Conservation (phyloP, 768 basidiomycete species). For the Rhodotorula diobovata region DNA sequence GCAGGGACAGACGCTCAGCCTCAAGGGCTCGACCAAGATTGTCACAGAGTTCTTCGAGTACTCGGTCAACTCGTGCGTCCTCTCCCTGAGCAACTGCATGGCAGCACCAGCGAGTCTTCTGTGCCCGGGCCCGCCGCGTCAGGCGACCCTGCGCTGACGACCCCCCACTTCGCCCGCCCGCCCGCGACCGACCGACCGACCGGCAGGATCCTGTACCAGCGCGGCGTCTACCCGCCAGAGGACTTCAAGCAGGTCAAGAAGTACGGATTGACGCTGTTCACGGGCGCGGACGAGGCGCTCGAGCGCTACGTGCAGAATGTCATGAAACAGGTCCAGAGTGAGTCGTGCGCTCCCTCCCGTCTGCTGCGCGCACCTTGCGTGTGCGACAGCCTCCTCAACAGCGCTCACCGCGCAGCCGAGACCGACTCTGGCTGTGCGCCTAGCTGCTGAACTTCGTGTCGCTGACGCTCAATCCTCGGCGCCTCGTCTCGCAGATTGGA, state of each 20-base stretch:
- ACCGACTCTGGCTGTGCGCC: too few relatives aligned
- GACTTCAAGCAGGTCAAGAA: slow-evolving; percentile 98
- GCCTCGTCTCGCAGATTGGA: slow-evolving; percentile 66
- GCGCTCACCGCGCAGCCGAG: too few relatives aligned
- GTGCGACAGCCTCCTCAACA: too few relatives aligned
- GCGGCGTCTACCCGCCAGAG: slow-evolving; percentile 93
- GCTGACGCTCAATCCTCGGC: too few relatives aligned
- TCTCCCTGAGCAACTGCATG: not conserved
- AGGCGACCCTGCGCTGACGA: slow-evolving; percentile 10
- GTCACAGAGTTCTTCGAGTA: slow-evolving; percentile 99
- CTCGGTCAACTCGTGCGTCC: slow-evolving; percentile 85
- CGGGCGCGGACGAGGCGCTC: slow-evolving; percentile 86
- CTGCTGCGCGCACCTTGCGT: too few relatives aligned
- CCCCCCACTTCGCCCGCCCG: too few relatives aligned
- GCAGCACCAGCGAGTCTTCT: too few relatives aligned
- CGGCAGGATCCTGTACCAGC: slow-evolving; percentile 83
- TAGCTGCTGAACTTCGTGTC: too few relatives aligned
- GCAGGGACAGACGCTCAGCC: slow-evolving; percentile 60
- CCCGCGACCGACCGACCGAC: too few relatives aligned
- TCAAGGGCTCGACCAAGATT: slow-evolving; percentile 87
- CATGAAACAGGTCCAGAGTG: slow-evolving; percentile 84
- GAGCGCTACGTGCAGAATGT: slow-evolving; percentile 95
- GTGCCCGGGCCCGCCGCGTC: too few relatives aligned
- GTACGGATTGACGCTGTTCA: slow-evolving; percentile 90
- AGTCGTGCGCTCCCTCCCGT: slow-evolving; percentile 43